phyloP scores from a whole-genome alignment of 2,329 filamentous ascomycete genomes.

The Fusarium tjaetaba region DNA sequence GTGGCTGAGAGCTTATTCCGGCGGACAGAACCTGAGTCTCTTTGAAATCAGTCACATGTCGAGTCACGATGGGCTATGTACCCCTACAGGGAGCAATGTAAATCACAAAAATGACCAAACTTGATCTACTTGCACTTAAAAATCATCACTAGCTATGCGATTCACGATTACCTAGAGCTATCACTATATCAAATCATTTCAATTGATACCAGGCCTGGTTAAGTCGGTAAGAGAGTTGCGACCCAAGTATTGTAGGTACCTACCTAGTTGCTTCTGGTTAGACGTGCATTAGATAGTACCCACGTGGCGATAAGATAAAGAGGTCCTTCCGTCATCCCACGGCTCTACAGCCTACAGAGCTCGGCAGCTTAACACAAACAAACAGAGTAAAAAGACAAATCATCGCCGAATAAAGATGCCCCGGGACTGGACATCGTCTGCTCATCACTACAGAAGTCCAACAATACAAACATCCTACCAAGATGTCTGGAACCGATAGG shows the following conservation, averaged over 20 bases:
- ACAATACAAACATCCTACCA: slow-evolving; percentile 1
- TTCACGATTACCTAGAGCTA: too few relatives aligned
- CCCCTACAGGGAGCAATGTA: background rate
- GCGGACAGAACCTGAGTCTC: too few relatives aligned
- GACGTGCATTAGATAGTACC: slow-evolving; percentile 3
- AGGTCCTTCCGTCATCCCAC: slow-evolving; percentile 38
- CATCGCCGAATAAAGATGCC: slow-evolving; percentile 33
- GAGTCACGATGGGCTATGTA: slow-evolving; percentile 24
- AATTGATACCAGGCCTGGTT: background rate
- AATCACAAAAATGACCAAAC: background rate
- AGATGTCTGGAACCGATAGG: slow-evolving; percentile 41
- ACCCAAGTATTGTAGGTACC: background rate
- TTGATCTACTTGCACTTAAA: background rate
- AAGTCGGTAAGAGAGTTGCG: background rate
- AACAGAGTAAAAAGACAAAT: slow-evolving; percentile 5
- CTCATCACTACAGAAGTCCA: slow-evolving; percentile 13
- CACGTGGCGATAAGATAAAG: slow-evolving; percentile 49
- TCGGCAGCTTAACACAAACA: slow-evolving; percentile 13
- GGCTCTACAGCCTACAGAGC: slow-evolving; percentile 2
- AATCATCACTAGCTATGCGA: background rate
- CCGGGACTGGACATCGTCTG: slow-evolving; percentile 27
- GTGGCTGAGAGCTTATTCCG: too few relatives aligned
- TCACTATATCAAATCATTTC: background rate
- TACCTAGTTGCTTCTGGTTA: background rate
- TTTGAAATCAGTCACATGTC: slow-evolving; percentile 34